A percentile compares a stretch with the other conserved stretches of the same genome.
Evolutionary conservation across 441 rosid genomes (phyloP).

Genomic region (Syzygium malaccense): DNA sequence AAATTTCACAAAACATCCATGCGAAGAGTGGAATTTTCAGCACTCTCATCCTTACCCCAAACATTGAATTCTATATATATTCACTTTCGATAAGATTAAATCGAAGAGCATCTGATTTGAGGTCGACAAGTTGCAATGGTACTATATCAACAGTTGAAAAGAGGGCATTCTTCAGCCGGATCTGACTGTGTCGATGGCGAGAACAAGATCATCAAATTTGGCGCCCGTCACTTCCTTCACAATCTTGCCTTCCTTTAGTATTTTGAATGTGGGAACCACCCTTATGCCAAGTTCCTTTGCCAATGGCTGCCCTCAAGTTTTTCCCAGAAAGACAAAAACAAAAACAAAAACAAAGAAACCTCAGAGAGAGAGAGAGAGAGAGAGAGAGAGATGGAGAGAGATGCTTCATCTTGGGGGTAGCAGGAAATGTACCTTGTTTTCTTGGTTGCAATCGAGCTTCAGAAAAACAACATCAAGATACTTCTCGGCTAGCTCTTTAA

Average conservation of each 20-base stretch:
- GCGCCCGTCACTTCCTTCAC: constrained; percentile 84
- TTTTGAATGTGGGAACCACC: constrained; percentile 88
- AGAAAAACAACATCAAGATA: constrained; percentile 74
- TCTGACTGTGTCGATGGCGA: constrained; percentile 62
- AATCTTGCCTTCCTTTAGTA: constrained; percentile 56
- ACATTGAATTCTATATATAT: background rate
- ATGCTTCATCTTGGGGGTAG: background rate
- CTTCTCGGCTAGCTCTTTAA: constrained; percentile 60
- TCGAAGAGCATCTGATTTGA: background rate
- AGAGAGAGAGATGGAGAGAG: background rate
- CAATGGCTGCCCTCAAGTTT: constrained; percentile 50
- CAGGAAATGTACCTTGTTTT: constrained; percentile 48
- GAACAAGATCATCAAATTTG: constrained; percentile 60
- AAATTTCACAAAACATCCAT: background rate
- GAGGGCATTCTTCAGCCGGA: constrained; percentile 34
- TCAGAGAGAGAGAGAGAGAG: background rate
- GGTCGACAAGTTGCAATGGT: background rate
- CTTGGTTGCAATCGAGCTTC: constrained; percentile 94
- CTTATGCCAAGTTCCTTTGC: constrained; percentile 89
- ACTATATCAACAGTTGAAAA: background rate
- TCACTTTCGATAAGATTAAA: background rate
- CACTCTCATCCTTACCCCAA: background rate
- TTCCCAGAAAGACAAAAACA: background rate
- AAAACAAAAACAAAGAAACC: background rate
- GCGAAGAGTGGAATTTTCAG: background rate